Percentiles rank a stretch among this genome's conserved stretches.
Evolutionary conservation across 2,329 filamentous ascomycete genomes (phyloP).

Genomic region (Erysiphe pulchra): DNA sequence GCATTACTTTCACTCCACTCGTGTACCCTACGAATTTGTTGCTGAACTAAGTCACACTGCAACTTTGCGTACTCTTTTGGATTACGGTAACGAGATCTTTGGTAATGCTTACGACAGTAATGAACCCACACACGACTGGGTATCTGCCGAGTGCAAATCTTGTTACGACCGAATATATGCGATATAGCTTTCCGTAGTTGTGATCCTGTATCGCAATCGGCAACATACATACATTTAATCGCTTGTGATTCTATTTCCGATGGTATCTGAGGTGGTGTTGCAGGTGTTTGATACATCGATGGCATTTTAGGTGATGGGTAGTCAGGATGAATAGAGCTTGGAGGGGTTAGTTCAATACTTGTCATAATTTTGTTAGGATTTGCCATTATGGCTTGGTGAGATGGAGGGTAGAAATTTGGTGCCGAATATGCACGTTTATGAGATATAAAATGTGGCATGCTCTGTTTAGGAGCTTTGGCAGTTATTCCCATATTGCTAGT

Average conservation of each 20-base stretch:
- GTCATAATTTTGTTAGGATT: slow-evolving; percentile 3
- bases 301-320: slow-evolving; percentile 5
- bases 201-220: slow-evolving; percentile 31
- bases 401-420: slow-evolving; percentile 4
- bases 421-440: slow-evolving; percentile 9
- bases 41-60: slow-evolving; percentile 36
- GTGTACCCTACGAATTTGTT: slow-evolving; percentile 35
- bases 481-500: not conserved
- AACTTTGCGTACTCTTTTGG: slow-evolving; percentile 30
- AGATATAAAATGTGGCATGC: not conserved
- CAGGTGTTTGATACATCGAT: not conserved
- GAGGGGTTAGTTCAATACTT: slow-evolving; percentile 9
- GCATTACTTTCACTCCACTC: slow-evolving; percentile 31
- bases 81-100: slow-evolving; percentile 46
- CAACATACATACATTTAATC: slow-evolving; percentile 25
- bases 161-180: slow-evolving; percentile 65
- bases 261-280: not conserved
- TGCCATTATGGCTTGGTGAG: slow-evolving; percentile 2
- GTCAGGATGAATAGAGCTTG: slow-evolving; percentile 9
- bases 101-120: slow-evolving; percentile 63
- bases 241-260: slow-evolving; percentile 2
- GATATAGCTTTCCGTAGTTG: slow-evolving; percentile 50
- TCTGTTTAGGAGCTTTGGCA: not conserved
- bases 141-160: slow-evolving; percentile 45
- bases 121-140: slow-evolving; percentile 46